Conservation (phyloP, 2,329 filamentous ascomycete species). For the Alternaria sp. region DNA sequence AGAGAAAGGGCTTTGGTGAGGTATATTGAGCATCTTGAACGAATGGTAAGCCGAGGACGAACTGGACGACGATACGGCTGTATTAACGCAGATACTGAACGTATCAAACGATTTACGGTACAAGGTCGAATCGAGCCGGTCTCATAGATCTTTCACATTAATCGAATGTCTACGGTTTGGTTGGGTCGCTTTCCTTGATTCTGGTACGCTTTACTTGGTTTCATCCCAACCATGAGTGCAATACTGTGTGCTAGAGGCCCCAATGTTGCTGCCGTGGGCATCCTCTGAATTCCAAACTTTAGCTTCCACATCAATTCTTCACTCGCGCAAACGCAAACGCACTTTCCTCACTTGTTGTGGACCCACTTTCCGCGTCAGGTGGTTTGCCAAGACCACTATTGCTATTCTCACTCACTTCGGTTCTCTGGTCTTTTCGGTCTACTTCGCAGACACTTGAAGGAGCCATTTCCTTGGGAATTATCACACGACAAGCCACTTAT, state of each 20-base stretch:
- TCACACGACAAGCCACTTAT: not conserved
- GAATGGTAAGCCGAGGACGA: not conserved
- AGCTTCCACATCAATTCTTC: not conserved
- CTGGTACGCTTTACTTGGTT: not conserved
- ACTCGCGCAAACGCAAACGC: not conserved
- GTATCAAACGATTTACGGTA: not conserved
- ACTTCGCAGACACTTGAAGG: not conserved
- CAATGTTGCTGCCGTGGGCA: not conserved
- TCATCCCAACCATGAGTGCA: not conserved
- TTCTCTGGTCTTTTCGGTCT: not conserved
- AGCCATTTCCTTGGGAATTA: not conserved
- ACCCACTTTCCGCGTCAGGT: not conserved
- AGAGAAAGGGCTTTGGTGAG: conserved; percentile 40
- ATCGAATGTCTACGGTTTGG: not conserved
- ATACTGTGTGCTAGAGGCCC: not conserved
- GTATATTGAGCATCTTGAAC: conserved; percentile 33
- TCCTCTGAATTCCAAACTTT: not conserved
- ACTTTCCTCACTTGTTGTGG: not conserved
- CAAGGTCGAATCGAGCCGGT: not conserved
- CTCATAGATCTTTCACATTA: not conserved
- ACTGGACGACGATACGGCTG: not conserved
- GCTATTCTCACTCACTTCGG: not conserved
- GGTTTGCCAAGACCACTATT: not conserved
- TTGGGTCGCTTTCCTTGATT: not conserved
- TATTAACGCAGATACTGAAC: not conserved